Conservation (phyloP, 192 early-diverging fungal genomes). For the Pilobolus umbonatus region DNA sequence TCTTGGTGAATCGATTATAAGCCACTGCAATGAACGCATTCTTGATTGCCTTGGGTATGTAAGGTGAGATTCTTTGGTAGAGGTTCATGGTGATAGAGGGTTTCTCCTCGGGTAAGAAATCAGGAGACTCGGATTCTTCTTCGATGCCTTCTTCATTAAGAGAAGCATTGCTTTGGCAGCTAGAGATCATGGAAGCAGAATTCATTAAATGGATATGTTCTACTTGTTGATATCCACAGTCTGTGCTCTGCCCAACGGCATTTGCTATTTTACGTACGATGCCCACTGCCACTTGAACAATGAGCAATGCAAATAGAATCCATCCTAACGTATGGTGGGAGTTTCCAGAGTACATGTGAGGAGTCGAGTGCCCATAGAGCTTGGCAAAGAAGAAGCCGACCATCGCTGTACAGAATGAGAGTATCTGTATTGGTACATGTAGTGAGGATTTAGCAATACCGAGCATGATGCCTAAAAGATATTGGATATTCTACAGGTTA, state of each 20-base stretch:
- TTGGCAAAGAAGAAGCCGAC: constrained; percentile 32
- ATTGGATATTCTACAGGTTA: neutral
- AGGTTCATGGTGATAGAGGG: constrained; percentile 17
- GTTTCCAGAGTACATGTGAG: constrained; percentile 30
- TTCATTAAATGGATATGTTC: constrained; percentile 14
- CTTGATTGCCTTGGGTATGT: constrained; percentile 24
- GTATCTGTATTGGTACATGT: constrained; percentile 30
- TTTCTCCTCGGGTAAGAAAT: neutral
- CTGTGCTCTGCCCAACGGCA: constrained; percentile 10
- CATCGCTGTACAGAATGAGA: constrained; percentile 17
- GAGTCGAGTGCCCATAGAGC: constrained; percentile 28
- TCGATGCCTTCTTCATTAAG: constrained; percentile 4
- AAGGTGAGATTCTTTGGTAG: constrained; percentile 12
- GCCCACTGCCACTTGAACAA: constrained; percentile 25
- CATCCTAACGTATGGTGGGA: constrained; percentile 32
- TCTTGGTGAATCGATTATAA: constrained; percentile 27
- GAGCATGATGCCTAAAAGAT: constrained; percentile 28
- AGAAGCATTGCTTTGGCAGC: constrained; percentile 2
- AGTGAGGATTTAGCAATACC: constrained; percentile 35
- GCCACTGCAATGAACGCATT: constrained; percentile 7
- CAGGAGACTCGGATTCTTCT: neutral
- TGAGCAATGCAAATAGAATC: constrained; percentile 26
- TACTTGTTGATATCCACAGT: constrained; percentile 10
- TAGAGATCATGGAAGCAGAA: neutral
- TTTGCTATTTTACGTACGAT: constrained; percentile 32